Evolutionary conservation across 352 stramenopile genomes (phyloP).

Genomic region (Pythium scleroteichum): DNA sequence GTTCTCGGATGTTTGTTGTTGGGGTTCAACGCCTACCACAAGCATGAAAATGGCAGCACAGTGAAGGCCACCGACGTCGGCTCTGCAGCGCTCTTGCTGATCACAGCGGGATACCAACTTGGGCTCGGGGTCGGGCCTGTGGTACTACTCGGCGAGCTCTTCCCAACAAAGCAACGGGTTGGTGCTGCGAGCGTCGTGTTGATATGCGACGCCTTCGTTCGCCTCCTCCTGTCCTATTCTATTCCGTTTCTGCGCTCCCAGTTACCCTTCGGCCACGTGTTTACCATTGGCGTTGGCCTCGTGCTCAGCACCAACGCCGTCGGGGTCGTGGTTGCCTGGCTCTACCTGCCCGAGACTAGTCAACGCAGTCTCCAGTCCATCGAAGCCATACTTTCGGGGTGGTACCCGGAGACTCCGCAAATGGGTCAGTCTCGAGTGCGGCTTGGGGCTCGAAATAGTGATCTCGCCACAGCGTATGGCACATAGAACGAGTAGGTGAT

Average conservation of each 20-base stretch:
- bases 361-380: conserved; percentile 78
- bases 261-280: conserved; percentile 37
- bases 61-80: conserved; percentile 50
- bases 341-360: conserved; percentile 78
- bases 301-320: conserved; percentile 54
- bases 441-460: conserved; percentile 35
- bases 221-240: conserved; percentile 39
- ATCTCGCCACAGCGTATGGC: conserved; percentile 13
- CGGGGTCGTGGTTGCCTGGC: conserved; percentile 49
- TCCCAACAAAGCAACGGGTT: conserved; percentile 63
- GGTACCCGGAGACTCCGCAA: conserved; percentile 66
- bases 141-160: conserved; percentile 70
- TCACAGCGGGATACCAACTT: conserved; percentile 65
- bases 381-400: conserved; percentile 73
- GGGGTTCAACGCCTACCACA: conserved; percentile 43
- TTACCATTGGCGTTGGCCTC: conserved; percentile 35
- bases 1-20: conserved; percentile 47
- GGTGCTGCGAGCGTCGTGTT: conserved; percentile 66
- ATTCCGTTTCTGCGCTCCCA: conserved; percentile 38
- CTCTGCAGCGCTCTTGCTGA: conserved; percentile 61
- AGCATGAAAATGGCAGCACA: conserved; percentile 25
- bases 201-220: conserved; percentile 56
- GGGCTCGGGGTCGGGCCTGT: conserved; percentile 59
- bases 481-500: neutral
- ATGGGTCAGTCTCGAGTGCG: conserved; percentile 50